Base-by-base conservation (phyloP, 345 rosid genomes). In the Eucalyptus urophylla region DNA sequence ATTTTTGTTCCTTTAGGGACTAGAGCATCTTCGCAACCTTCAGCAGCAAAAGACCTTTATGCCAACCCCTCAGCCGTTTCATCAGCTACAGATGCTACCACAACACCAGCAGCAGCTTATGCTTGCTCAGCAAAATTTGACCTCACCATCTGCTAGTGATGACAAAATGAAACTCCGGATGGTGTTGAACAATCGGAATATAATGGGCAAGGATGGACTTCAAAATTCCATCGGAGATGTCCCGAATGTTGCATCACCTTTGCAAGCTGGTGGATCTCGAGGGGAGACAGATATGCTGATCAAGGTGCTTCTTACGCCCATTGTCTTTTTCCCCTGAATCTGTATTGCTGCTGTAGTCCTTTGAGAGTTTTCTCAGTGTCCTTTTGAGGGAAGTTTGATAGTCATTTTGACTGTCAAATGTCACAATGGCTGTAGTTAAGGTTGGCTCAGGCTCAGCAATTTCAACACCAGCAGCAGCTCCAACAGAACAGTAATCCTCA, bases 101-200 rank as follows among this genome's bases (percentile, higher is more conserved):
- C 98, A 97, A 27, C 99, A 97, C 87, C 99, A 97, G 87, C 99
- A 96, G 91, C 99, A 97, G 92, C 97, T 98, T 90, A 89, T 98
- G 95, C 94, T 98, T 69, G 97, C 99, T 27, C 99, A 97, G 88
- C 97, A 95, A 93, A 97, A 89, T 92, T 87, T 97, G 91, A 95
- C 97, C 15, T 96, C 99, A 49, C 96, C 98, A 87, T 91, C 98
- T 50, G 95, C 90, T 60, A 93, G 92, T 90, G 99, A 98, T 58
- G 99, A 98, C 14, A 94, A 80, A 90, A 94, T 98, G 93, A 95
- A 98, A 91, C 88, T 93, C 89, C 95, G 95, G 92, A 94, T 98
- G 99, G 89, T 95, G 67, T 91, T 95, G 88, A 97, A 62, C 92
- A 97, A 86, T 92, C 91, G 97, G 60, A 95, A 89, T 91, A 91